These are phyloP conservation scores for Entomortierella lignicola DNA, from an alignment of 192 early-diverging fungal species.

Conservation along the genomic window DNA sequence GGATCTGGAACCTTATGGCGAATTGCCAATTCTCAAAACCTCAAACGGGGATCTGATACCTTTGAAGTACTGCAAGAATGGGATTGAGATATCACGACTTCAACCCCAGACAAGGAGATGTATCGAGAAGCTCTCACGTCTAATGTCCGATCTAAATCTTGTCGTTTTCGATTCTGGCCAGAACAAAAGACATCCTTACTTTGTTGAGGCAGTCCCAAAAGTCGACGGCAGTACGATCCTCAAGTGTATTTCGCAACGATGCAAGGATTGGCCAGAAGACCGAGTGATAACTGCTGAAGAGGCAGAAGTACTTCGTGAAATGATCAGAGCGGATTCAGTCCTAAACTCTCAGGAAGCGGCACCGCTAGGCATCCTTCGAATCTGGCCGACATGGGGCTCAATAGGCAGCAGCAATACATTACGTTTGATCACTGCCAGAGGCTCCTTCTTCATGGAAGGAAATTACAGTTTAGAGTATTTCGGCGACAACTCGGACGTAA, in stretches of 20 bases:
- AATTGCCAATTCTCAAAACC: slow-evolving; percentile 9
- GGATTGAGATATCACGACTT: not conserved
- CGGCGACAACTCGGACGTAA: slow-evolving; percentile 4
- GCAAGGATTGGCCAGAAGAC: not conserved
- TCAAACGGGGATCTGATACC: not conserved
- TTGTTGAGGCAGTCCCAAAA: not conserved
- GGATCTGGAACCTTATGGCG: not conserved
- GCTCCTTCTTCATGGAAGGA: not conserved
- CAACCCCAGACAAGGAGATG: not conserved
- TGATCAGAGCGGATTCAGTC: not conserved
- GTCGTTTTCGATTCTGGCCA: not conserved
- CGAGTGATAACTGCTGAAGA: not conserved
- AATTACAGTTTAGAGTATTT: not conserved
- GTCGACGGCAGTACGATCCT: not conserved
- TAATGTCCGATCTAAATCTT: not conserved
- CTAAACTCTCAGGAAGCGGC: not conserved
- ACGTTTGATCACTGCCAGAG: slow-evolving; percentile 5
- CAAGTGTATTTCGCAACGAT: not conserved
- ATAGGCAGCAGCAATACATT: not conserved
- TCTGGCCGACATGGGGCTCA: slow-evolving; percentile 8
- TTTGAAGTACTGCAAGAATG: not conserved
- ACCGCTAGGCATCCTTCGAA: slow-evolving; percentile 10
- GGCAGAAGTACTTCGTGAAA: not conserved
- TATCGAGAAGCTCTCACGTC: not conserved
- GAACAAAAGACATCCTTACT: slow-evolving; percentile 6